A percentile compares a stretch with the other conserved stretches of the same genome.
phyloP scores from a whole-genome alignment of 2,329 filamentous ascomycete genomes.

The Aspergillus quadricinctus region DNA sequence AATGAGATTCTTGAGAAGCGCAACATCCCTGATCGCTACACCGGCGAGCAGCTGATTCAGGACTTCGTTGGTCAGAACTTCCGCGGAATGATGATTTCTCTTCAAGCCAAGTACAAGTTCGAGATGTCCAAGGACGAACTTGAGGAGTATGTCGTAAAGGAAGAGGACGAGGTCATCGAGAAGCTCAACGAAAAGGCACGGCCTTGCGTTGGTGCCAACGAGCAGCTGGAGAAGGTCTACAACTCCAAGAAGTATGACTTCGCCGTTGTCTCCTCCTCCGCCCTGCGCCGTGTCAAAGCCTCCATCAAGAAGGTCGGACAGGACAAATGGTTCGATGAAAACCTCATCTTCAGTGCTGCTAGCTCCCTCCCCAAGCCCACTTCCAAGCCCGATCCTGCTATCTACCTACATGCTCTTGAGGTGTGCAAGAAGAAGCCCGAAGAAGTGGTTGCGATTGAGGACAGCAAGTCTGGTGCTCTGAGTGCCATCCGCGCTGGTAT shows the following conservation, averaged over 20 bases:
- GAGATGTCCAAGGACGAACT: slow-evolving; percentile 63
- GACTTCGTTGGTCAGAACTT: slow-evolving; percentile 95
- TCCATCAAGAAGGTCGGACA: slow-evolving; percentile 75
- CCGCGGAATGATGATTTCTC: slow-evolving; percentile 77
- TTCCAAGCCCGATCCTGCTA: slow-evolving; percentile 83
- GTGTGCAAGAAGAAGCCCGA: slow-evolving; percentile 65
- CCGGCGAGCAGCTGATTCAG: slow-evolving; percentile 69
- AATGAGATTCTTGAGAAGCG: slow-evolving; percentile 75
- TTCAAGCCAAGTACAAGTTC: slow-evolving; percentile 74
- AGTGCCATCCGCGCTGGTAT: slow-evolving; percentile 75
- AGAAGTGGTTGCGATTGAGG: slow-evolving; percentile 79
- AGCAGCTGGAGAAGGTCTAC: slow-evolving; percentile 62
- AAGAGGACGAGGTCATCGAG: slow-evolving; percentile 78
- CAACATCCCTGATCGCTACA: slow-evolving; percentile 65
- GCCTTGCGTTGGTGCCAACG: slow-evolving; percentile 66
- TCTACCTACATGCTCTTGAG: slow-evolving; percentile 76
- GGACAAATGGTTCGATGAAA: slow-evolving; percentile 71
- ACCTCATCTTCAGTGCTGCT: slow-evolving; percentile 76
- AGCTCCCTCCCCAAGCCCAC: slow-evolving; percentile 74
- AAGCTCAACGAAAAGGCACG: slow-evolving; percentile 66
- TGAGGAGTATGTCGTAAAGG: slow-evolving; percentile 67
- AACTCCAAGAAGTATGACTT: slow-evolving; percentile 63
- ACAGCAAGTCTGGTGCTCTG: slow-evolving; percentile 79
- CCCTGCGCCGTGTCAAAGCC: slow-evolving; percentile 71
- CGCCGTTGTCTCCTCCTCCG: slow-evolving; percentile 76